Conservation (phyloP, 345 rosid genomes). For the Eucalyptus tenuipes region DNA sequence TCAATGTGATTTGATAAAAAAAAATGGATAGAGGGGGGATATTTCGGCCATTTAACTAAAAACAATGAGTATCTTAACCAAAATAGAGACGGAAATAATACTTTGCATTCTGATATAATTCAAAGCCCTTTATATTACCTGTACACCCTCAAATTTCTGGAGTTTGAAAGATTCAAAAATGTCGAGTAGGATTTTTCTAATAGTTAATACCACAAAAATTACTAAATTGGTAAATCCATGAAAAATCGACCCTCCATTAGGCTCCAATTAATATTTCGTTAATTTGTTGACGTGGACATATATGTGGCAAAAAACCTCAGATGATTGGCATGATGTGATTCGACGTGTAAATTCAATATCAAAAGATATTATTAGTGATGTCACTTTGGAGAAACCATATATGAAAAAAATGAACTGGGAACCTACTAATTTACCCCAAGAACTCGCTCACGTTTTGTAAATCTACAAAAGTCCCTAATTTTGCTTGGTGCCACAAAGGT, state of each 20-base stretch:
- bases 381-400: neutral
- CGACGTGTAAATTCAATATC: neutral
- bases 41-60: neutral
- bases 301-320: neutral
- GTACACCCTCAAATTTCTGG: neutral
- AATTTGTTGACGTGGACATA: neutral
- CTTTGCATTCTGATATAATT: neutral
- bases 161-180: neutral
- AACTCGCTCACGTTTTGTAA: neutral
- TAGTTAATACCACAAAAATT: neutral
- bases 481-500: neutral
- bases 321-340: neutral
- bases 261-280: neutral
- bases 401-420: neutral
- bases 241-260: neutral
- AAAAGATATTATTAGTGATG: neutral
- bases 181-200: neutral
- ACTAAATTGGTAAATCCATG: neutral
- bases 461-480: neutral
- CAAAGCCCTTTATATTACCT: neutral
- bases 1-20: too few species aligned
- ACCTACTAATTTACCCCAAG: neutral
- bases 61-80: neutral
- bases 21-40: too few species aligned
- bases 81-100: neutral